Base-by-base conservation (phyloP, 2,329 filamentous ascomycete species). In the Colletotrichum sp. region DNA sequence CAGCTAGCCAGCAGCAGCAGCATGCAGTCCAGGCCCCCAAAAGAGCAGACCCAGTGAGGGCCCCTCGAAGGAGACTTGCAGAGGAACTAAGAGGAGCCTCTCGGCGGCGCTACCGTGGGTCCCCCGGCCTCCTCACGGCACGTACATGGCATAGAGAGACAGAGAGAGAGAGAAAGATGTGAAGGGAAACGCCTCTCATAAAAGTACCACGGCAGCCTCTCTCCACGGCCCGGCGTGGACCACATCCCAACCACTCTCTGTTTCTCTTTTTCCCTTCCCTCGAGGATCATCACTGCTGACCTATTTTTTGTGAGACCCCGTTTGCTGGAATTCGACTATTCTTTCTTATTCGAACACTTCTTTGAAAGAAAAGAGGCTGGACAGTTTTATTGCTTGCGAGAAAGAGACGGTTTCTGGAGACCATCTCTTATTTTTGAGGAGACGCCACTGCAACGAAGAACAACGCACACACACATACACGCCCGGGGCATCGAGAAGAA, bases 291-390 rank as follows among this genome's bases (percentile, higher is more conserved):
- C 43, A 73, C 73, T 69, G 69, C 56, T 68, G 73, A 68, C 56
- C 66, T 52, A 55, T 26, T 71, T 66, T 52, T 7, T 75, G 61
- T 28, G 56, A 60, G 73, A 73, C 64, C 55, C 43, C 43, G 55
- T 34, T 55, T 67, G 65, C 71, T 70, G 58, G 70, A 64, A 67
- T 72, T 72, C 26, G 26, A 71, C 15, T 26, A 58, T 73, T 52
- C 15, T 72, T 69, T 65, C 48, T 61, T 55, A 58, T 60, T 72
- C 28, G 24, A 61, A 52, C 36, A 48, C 43, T 43, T 58, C 66
- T 64, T 67, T 48, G 67, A 70, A 64, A 70, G 56, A 38, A 55
- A 73, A 66, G 60, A 75, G 70, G 70, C 73, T 75, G 73, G 62
- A 15, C 16, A 21, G 60, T 58, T 30, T 62, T 21, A 55, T 60